phyloP scores from a whole-genome alignment of 768 basidiomycete species.

The Rhizopogon rudus region DNA sequence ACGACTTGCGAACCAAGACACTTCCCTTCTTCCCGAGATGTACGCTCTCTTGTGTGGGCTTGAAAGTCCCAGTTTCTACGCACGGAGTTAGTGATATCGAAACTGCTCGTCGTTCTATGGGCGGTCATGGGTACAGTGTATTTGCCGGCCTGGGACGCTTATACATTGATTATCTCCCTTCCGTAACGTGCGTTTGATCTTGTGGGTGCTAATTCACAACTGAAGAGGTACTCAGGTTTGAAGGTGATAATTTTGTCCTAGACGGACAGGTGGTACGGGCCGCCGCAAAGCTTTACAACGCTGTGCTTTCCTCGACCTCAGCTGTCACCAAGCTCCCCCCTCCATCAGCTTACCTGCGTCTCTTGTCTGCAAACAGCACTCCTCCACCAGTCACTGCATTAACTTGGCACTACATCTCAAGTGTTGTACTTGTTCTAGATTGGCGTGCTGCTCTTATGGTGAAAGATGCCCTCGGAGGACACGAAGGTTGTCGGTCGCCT shows the following conservation, averaged over 20 bases:
- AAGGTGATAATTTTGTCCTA: conserved; percentile 78
- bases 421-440: conserved; percentile 48
- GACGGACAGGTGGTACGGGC: conserved; percentile 72
- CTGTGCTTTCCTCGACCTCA: conserved; percentile 42
- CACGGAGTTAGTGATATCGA: conserved; percentile 50
- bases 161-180: conserved; percentile 62
- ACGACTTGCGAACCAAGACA: conserved; percentile 50
- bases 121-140: conserved; percentile 72
- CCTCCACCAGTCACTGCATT: conserved; percentile 5
- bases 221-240: conserved; percentile 39
- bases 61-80: conserved; percentile 58
- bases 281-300: conserved; percentile 53
- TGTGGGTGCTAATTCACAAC: neutral
- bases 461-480: conserved; percentile 7
- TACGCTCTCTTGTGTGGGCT: conserved; percentile 65
- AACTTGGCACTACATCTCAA: conserved; percentile 35
- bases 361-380: conserved; percentile 28
- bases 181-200: conserved; percentile 46
- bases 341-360: conserved; percentile 44
- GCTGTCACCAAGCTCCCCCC: conserved; percentile 5
- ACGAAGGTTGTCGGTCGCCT: conserved; percentile 15
- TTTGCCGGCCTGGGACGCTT: conserved; percentile 61
- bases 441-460: conserved; percentile 63
- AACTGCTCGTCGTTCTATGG: conserved; percentile 67
- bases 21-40: conserved; percentile 62